Conservation (phyloP, 305 asterid genomes). For the Ruellia speciosa region DNA sequence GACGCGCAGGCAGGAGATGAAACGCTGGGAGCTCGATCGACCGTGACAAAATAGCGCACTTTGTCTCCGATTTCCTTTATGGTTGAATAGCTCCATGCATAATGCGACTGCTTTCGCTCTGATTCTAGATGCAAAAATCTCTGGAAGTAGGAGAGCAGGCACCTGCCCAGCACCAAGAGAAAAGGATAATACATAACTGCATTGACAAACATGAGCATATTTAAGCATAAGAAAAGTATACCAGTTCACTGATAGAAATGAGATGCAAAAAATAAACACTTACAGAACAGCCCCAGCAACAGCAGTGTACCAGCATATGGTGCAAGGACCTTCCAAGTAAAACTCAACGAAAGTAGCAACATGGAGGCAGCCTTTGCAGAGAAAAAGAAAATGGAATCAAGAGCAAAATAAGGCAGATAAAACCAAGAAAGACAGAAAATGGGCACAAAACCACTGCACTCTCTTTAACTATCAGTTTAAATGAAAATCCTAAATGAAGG, state of each 20-base stretch:
- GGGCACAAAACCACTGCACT: conserved; percentile 1
- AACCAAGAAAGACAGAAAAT: conserved; percentile 9
- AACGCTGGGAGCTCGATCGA: too few relatives aligned
- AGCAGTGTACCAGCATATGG: conserved; percentile 79
- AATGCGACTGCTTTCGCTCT: conserved; percentile 95
- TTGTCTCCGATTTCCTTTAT: too few relatives aligned
- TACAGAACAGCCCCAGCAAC: conserved; percentile 94
- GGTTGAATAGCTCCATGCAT: too few relatives aligned
- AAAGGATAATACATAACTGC: conserved; percentile 80
- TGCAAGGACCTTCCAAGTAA: conserved; percentile 74
- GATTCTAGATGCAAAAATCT: conserved; percentile 84
- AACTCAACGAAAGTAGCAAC: conserved; percentile 73
- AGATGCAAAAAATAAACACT: conserved; percentile 31
- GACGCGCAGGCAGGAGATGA: too few relatives aligned
- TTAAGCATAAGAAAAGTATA: background rate
- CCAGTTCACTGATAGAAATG: conserved; percentile 4
- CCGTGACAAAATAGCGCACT: too few relatives aligned
- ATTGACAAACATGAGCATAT: conserved; percentile 6
- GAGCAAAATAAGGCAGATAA: background rate
- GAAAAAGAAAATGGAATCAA: background rate
- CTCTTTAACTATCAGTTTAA: background rate
- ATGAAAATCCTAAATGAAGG: background rate
- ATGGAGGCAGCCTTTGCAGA: conserved; percentile 71
- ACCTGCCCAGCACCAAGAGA: conserved; percentile 99
- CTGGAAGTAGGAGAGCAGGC: conserved; percentile 96